Evolutionary conservation across 306 rosid species (phyloP), one percentile per base, ranked within the genome.

Genomic region (Gillenia trifoliata): DNA sequence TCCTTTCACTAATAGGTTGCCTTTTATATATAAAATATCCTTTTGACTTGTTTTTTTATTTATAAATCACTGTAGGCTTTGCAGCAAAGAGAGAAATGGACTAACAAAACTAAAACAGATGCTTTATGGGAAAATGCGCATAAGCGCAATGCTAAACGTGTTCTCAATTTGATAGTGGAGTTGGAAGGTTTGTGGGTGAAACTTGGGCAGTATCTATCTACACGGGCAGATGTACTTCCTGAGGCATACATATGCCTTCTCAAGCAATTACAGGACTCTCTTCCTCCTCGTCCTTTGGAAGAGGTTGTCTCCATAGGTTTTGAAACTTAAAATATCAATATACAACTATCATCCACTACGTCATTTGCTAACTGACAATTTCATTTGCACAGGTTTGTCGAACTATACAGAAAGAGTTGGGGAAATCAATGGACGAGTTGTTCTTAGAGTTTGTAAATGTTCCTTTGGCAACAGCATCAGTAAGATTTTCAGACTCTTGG

Each of bases 121-220:
- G 74, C 76, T 72, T 33, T 95, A 79, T 92, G 99, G 99, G 97
- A 86, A 81, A 92, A 75, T 78, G 98, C 92, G 59, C 99, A 95
- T 38, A 86, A 90, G 82, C 90, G 98, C 75, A 95, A 95, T 86
- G 99, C 99, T 77, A 90, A 72, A 85, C 90, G 99, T 33, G 85
- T 85, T 75, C 85, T 92, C 71, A 86, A 67, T 75, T 77, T 95
- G 88, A 90, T 95, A 41, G 74, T 92, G 74, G 91, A 89, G 86
- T 80, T 95, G 87, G 99, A 92, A 86, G 98, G 99, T 75, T 77
- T 95, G 90, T 95, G 99, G 99, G 98, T 95, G 79, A 95, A 95
- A 83, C 88, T 95, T 67, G 99, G 99, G 75, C 99, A 95, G 82
- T 95, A 92, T 82, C 76, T 95, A 81, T 95, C 99, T 65, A 92